phyloP scores from a whole-genome alignment of 2,329 filamentous ascomycete species.

The Ramularia collo-cygni region DNA sequence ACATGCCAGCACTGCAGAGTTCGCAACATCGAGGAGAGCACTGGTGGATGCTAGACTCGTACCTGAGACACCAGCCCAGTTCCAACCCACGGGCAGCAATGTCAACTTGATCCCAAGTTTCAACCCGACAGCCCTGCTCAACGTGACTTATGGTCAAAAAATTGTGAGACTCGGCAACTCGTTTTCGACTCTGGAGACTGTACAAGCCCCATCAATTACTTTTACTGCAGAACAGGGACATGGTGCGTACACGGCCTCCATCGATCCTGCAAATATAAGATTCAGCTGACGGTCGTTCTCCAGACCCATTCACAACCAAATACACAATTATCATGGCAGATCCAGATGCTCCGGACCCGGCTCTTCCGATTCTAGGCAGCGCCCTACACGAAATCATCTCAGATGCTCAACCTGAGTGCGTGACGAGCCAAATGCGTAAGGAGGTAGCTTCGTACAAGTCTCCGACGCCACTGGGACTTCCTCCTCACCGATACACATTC shows the following conservation, averaged over 20 bases:
- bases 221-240: constrained; percentile 19
- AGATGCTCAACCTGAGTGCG: constrained; percentile 20
- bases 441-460: constrained; percentile 15
- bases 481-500: constrained; percentile 19
- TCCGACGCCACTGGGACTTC: constrained; percentile 16
- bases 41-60: constrained; percentile 16
- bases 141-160: constrained; percentile 14
- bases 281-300: no score
- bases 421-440: constrained; percentile 13
- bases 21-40: constrained; percentile 10
- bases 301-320: constrained; percentile 18
- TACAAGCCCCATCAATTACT: constrained; percentile 13
- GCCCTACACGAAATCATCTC: constrained; percentile 19
- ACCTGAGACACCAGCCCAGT: constrained; percentile 9
- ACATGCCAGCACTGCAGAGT: constrained; percentile 7
- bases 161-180: constrained; percentile 18
- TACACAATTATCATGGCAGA: constrained; percentile 24
- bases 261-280: no score
- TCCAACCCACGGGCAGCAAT: not conserved
- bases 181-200: constrained; percentile 19
- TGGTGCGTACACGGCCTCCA: constrained; percentile 2
- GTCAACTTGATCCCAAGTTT: constrained; percentile 16
- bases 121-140: constrained; percentile 13
- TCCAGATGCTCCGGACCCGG: constrained; percentile 20
- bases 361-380: constrained; percentile 10